Evolutionary conservation across 2,329 filamentous ascomycete genomes (phyloP).

Genomic region (Hypomyces rosellus): DNA sequence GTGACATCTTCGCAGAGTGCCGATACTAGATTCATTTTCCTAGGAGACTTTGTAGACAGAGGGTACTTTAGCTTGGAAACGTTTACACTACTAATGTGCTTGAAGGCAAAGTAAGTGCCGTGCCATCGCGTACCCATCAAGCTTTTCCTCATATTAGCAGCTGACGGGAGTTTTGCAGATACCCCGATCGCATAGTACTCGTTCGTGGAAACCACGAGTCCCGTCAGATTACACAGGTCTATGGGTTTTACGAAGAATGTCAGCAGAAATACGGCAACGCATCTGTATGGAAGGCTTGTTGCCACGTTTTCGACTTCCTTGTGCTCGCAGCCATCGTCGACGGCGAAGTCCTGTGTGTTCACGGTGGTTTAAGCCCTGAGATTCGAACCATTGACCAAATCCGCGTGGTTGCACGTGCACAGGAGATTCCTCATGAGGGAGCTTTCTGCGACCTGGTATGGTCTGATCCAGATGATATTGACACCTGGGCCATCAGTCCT

Average conservation of each 20-base stretch:
- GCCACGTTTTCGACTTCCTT: slow-evolving; percentile 97
- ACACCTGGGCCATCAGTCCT: slow-evolving; percentile 92
- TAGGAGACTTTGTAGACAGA: slow-evolving; percentile 93
- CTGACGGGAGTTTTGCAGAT: slow-evolving; percentile 47
- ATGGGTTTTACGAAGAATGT: slow-evolving; percentile 98
- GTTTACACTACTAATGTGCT: slow-evolving; percentile 91
- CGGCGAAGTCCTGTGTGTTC: slow-evolving; percentile 96
- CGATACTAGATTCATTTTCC: slow-evolving; percentile 52
- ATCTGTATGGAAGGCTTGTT: slow-evolving; percentile 99
- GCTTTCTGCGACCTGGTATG: slow-evolving; percentile 98
- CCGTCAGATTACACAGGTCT: slow-evolving; percentile 94
- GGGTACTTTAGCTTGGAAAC: slow-evolving; percentile 98
- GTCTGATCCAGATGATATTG: slow-evolving; percentile 95
- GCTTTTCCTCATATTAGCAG: not conserved
- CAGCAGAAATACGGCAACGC: slow-evolving; percentile 97
- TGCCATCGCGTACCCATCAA: not conserved
- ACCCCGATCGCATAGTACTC: slow-evolving; percentile 89
- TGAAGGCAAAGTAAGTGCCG: slow-evolving; percentile 62
- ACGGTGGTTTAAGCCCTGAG: slow-evolving; percentile 81
- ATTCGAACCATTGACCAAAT: slow-evolving; percentile 99
- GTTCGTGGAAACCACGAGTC: slow-evolving; percentile 98
- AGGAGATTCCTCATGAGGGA: slow-evolving; percentile 96
- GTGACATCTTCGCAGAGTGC: slow-evolving; percentile 39
- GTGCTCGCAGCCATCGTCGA: slow-evolving; percentile 96
- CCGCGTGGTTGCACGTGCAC: slow-evolving; percentile 93